Conservation (phyloP, 345 rosid genomes). For the Kandelia obovata region DNA sequence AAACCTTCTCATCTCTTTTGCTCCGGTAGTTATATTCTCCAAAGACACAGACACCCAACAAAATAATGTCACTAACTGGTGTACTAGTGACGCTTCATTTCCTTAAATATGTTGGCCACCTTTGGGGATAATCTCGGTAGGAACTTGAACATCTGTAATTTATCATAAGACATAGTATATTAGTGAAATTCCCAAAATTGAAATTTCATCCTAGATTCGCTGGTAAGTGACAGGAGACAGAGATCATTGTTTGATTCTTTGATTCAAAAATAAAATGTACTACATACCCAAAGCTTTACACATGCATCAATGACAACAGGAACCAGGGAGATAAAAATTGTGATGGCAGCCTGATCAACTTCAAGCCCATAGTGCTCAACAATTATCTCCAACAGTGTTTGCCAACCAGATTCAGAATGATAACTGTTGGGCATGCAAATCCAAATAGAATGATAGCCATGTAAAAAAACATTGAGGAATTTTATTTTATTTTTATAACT, state of each 20-base stretch:
- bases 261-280: constrained; percentile 1
- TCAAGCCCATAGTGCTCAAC: constrained; percentile 84
- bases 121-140: constrained; percentile 76
- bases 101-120: constrained; percentile 69
- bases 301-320: constrained; percentile 79
- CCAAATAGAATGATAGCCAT: background rate
- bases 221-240: background rate
- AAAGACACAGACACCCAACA: no score
- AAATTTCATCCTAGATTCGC: background rate
- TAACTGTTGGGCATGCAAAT: constrained; percentile 42
- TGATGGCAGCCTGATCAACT: constrained; percentile 60
- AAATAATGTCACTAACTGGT: no score
- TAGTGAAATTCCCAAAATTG: no score
- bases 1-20: no score
- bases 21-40: no score
- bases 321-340: constrained; percentile 62
- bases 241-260: background rate
- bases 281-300: constrained; percentile 87
- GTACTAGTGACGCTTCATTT: constrained; percentile 72
- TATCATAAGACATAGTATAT: background rate
- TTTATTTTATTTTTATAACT: no score
- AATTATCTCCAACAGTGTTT: constrained; percentile 62
- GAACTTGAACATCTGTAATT: constrained; percentile 68
- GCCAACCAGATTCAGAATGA: constrained; percentile 97
- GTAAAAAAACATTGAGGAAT: no score